Conservation (phyloP, 2,329 filamentous ascomycete species). For the Lecanosticta acicola region DNA sequence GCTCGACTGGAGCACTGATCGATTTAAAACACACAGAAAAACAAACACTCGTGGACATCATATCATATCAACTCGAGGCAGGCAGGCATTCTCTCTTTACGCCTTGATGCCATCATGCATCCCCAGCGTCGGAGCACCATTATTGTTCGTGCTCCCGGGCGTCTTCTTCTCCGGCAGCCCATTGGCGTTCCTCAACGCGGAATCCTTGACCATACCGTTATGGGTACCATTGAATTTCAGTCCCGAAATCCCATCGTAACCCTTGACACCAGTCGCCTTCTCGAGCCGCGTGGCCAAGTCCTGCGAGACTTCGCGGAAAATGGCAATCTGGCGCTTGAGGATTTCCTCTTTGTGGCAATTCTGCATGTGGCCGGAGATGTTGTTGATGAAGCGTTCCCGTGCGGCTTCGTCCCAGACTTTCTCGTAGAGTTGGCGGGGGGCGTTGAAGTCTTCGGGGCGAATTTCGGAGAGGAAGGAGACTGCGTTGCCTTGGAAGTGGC, state of each 20-base stretch:
- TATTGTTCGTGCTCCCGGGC: constrained; percentile 11
- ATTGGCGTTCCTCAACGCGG: constrained; percentile 47
- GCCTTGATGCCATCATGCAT: not conserved
- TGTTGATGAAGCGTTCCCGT: constrained; percentile 54
- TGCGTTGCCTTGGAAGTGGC: constrained; percentile 46
- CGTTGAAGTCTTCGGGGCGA: constrained; percentile 50
- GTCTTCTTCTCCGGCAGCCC: constrained; percentile 34
- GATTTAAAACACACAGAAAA: too few species aligned
- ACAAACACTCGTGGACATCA: too few species aligned
- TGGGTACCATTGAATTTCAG: constrained; percentile 56
- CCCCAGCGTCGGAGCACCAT: constrained; percentile 13
- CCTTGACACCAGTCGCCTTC: constrained; percentile 58
- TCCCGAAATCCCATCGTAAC: constrained; percentile 52
- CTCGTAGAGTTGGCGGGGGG: constrained; percentile 55
- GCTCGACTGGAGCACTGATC: too few species aligned
- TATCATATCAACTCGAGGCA: too few species aligned
- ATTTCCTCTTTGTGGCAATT: constrained; percentile 55
- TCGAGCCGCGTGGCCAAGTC: constrained; percentile 55
- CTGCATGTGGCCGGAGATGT: constrained; percentile 57
- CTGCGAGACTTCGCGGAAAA: constrained; percentile 58
- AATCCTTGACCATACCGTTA: constrained; percentile 54
- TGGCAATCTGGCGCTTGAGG: constrained; percentile 59
- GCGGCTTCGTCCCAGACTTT: constrained; percentile 56
- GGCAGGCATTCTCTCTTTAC: too few species aligned
- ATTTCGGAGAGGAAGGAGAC: constrained; percentile 50